Conservation (phyloP, 768 basidiomycete species). For the Scleroderma citrinum region DNA sequence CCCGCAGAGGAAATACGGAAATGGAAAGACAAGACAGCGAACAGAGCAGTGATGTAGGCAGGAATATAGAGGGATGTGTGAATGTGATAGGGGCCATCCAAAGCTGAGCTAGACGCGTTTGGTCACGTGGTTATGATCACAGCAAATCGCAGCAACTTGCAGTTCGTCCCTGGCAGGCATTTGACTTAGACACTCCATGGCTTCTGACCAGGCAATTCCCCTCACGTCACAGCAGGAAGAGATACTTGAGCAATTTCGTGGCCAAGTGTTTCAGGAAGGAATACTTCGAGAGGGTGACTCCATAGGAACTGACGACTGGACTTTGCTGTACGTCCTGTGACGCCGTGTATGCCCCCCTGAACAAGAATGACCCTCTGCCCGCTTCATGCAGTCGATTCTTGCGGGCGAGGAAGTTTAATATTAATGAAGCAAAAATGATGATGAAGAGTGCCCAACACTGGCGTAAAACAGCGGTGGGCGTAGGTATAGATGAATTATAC, state of each 20-base stretch:
- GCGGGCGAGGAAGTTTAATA: slow-evolving; percentile 62
- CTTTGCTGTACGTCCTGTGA: slow-evolving; percentile 44
- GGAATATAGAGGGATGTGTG: no score
- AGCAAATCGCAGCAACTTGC: no score
- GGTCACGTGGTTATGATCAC: no score
- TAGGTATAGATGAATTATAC: slow-evolving; percentile 64
- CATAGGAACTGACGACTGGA: slow-evolving; percentile 55
- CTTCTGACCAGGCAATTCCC: not conserved
- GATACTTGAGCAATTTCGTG: slow-evolving; percentile 44
- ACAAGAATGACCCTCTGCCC: slow-evolving; percentile 5
- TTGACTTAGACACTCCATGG: not conserved
- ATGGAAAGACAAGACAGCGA: no score
- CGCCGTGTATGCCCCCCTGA: not conserved
- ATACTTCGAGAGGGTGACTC: slow-evolving; percentile 55
- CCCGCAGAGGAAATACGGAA: no score
- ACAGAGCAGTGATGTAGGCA: no score
- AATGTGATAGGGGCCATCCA: no score
- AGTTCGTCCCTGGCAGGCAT: not conserved
- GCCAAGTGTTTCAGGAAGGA: slow-evolving; percentile 45
- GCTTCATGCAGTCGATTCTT: slow-evolving; percentile 54
- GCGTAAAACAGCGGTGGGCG: slow-evolving; percentile 56
- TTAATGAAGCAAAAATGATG: slow-evolving; percentile 59
- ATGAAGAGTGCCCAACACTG: slow-evolving; percentile 61
- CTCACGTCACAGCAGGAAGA: slow-evolving; percentile 28
- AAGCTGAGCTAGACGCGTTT: no score